Percentiles rank a stretch among this genome's conserved stretches.
phyloP scores from a whole-genome alignment of 1,284 basidiomycete species.

The Boletus sp. region DNA sequence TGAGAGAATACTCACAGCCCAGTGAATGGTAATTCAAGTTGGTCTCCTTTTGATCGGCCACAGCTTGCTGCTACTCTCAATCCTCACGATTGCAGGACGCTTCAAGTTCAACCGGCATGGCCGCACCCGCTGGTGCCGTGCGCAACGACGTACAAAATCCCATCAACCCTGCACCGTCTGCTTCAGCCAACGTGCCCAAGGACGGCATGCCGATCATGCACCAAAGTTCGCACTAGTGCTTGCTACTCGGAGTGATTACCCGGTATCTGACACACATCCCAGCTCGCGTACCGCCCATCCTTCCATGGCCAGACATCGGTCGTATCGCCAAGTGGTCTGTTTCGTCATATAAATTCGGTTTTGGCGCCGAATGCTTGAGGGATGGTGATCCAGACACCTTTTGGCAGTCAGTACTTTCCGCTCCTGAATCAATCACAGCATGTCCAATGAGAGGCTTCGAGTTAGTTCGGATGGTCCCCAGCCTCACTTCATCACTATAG shows the following conservation, averaged over 20 bases:
- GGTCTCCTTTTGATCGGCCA: too few relatives aligned
- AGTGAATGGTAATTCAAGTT: too few relatives aligned
- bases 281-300: conserved; percentile 44
- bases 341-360: conserved; percentile 94
- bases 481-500: conserved; percentile 92
- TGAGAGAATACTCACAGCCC: too few relatives aligned
- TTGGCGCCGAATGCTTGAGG: conserved; percentile 87
- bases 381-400: conserved; percentile 90
- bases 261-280: conserved; percentile 3
- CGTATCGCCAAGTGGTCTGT: conserved; percentile 92
- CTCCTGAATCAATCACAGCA: background rate
- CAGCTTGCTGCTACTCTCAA: too few relatives aligned
- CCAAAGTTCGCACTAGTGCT: conserved; percentile 21
- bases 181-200: conserved; percentile 23
- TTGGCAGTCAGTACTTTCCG: conserved; percentile 80
- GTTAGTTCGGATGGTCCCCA: conserved; percentile 93
- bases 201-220: conserved; percentile 39
- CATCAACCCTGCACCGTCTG: conserved; percentile 16
- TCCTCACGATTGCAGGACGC: background rate
- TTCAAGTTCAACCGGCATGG: conserved; percentile 17
- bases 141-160: conserved; percentile 18
- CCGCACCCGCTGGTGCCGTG: conserved; percentile 1
- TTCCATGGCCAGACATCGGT: conserved; percentile 78
- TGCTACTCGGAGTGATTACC: background rate
- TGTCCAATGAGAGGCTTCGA: conserved; percentile 8